Evolutionary conservation across 495 filamentous ascomycete species (phyloP), one percentile per base, ranked within the genome.

Genomic region (Chaetomidium leptoderma): DNA sequence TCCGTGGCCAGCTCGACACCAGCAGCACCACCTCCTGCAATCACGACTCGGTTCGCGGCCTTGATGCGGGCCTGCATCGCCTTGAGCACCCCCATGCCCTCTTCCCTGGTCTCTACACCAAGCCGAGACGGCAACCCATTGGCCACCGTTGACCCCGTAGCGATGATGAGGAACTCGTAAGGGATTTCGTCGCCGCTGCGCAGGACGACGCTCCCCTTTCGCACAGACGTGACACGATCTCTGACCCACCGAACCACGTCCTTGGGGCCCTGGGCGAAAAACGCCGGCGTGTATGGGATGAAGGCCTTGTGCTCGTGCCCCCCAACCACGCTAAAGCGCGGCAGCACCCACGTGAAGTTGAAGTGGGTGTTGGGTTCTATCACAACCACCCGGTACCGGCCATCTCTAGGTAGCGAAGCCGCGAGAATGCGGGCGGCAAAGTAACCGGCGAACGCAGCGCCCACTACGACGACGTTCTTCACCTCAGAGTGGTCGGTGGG

Each of bases 1-100:
- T 86, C 83, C 0, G 77, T 76, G 3, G 81, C 81, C 60, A 84
- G 69, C 64, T 86, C 78, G 1, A 86, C 77, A 2, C 83, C 83
- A 0, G 82, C 82, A 2, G 83, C 81, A 7, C 83, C 83, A 1
- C 81, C 83, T 4, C 83, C 83, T 1, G 82, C 77, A 23, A 86
- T 74, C 1, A 80, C 67, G 61, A 85, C 73, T 0, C 71, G 76
- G 17, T 70, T 66, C 2, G 79, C 69, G 0, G 54, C 37, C 35
- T 63, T 55, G 39, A 80, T 73, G 13, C 61, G 40, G 4, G 49
- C 57, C 43, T 79, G 74, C 46, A 76, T 63, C 0, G 13, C 59
- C 27, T 57, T 68, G 13, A 78, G 72, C 42, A 83, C 79, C 35
- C 66, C 55, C 6, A 81, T 55, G 33, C 76, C 84, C 6, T 78